phyloP scores from a whole-genome alignment of 176 grass and related monocot genomes.

The Aegilops sharonensis region DNA sequence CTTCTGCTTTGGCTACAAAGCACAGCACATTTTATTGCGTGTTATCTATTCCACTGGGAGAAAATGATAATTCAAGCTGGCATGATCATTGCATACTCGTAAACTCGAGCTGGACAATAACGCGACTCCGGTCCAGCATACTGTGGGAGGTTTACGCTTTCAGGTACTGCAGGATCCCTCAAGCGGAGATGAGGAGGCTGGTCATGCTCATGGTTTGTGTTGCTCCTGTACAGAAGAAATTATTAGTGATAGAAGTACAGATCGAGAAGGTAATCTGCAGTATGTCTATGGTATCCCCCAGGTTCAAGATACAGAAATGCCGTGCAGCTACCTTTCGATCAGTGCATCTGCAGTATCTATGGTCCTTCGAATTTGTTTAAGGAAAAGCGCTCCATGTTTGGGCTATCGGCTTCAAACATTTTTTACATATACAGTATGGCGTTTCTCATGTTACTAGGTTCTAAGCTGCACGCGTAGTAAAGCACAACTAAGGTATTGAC shows the following conservation, averaged over 20 bases:
- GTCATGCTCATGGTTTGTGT: slow-evolving; percentile 98
- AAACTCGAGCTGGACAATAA: slow-evolving; percentile 94
- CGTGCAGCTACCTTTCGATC: not conserved
- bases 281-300: not conserved
- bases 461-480: not conserved
- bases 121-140: slow-evolving; percentile 80
- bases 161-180: slow-evolving; percentile 64
- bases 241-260: not conserved
- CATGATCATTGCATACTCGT: slow-evolving; percentile 62
- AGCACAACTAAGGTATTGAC: not conserved
- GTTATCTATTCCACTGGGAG: not conserved
- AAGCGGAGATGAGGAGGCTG: slow-evolving; percentile 89
- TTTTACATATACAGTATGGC: not conserved
- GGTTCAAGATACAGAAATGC: slow-evolving; percentile 2
- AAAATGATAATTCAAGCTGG: not conserved
- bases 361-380: not conserved
- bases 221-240: slow-evolving; percentile 70
- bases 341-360: not conserved
- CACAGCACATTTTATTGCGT: not conserved
- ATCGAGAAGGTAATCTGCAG: not conserved
- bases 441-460: not conserved
- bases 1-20: not conserved
- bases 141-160: slow-evolving; percentile 73
- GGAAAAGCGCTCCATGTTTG: not conserved
- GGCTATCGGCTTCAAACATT: not conserved